Evolutionary conservation across 495 filamentous ascomycete species (phyloP).

Genomic region (Delitschia confertaspora): DNA sequence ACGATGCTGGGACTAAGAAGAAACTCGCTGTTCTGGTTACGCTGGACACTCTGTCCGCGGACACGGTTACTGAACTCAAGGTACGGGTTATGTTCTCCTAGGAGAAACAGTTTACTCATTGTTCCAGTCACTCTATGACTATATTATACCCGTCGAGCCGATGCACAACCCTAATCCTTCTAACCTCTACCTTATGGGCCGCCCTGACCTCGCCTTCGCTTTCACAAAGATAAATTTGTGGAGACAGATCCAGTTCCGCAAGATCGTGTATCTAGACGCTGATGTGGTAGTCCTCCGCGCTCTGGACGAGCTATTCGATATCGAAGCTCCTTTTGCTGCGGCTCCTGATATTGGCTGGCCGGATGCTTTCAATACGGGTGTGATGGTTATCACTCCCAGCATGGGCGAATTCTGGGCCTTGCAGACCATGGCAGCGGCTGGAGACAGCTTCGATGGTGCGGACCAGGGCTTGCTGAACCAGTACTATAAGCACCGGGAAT

Average conservation of each 20-base stretch:
- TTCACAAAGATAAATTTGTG: constrained; percentile 97
- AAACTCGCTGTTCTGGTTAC: constrained; percentile 80
- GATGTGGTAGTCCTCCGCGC: constrained; percentile 80
- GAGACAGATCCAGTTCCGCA: constrained; percentile 81
- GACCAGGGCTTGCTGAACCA: constrained; percentile 95
- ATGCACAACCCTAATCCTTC: constrained; percentile 66
- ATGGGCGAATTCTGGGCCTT: constrained; percentile 80
- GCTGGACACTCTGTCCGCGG: constrained; percentile 59
- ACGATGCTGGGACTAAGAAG: constrained; percentile 80
- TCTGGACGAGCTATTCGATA: constrained; percentile 82
- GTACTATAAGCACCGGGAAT: constrained; percentile 66
- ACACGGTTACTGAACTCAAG: constrained; percentile 69
- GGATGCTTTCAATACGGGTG: constrained; percentile 92
- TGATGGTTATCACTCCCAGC: constrained; percentile 85
- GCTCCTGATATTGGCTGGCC: constrained; percentile 97
- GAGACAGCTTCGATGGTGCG: constrained; percentile 92
- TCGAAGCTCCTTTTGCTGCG: constrained; percentile 72
- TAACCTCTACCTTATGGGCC: constrained; percentile 86
- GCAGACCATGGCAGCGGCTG: constrained; percentile 68
- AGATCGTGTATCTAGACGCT: constrained; percentile 86
- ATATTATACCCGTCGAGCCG: constrained; percentile 73
- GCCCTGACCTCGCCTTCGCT: constrained; percentile 76
- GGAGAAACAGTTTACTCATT: neutral
- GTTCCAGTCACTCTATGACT: constrained; percentile 69
- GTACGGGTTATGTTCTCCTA: constrained; percentile 37